These are phyloP conservation scores for Gossypium australe DNA, from an alignment of 345 rosid species.

Conservation along the genomic window DNA sequence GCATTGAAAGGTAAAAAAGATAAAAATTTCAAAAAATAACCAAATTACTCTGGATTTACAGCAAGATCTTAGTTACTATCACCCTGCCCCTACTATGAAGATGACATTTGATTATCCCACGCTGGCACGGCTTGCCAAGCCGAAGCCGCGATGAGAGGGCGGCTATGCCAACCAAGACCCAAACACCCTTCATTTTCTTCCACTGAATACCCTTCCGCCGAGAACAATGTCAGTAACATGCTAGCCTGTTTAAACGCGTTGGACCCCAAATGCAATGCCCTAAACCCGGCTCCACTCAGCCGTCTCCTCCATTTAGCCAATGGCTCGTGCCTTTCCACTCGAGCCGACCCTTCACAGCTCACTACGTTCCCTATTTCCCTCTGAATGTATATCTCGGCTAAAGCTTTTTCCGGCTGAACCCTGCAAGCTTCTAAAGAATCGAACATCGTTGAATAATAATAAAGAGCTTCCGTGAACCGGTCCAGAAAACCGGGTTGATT, in stretches of 20 bases:
- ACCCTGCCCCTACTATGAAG: not conserved
- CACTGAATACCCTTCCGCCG: slow-evolving; percentile 66
- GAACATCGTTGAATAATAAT: slow-evolving; percentile 80
- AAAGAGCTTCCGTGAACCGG: slow-evolving; percentile 65
- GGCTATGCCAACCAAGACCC: slow-evolving; percentile 81
- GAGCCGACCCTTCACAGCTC: slow-evolving; percentile 60
- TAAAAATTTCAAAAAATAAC: not conserved
- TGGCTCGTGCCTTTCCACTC: slow-evolving; percentile 82
- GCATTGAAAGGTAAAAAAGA: not conserved
- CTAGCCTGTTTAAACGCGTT: slow-evolving; percentile 86
- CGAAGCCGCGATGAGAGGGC: slow-evolving; percentile 77
- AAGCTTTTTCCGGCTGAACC: slow-evolving; percentile 48
- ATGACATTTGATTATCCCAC: not conserved
- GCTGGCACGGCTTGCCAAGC: slow-evolving; percentile 51
- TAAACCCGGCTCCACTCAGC: slow-evolving; percentile 49
- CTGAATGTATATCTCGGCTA: slow-evolving; percentile 69
- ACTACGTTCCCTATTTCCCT: slow-evolving; percentile 69
- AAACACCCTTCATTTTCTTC: slow-evolving; percentile 74
- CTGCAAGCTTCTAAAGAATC: slow-evolving; percentile 72
- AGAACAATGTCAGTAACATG: slow-evolving; percentile 59
- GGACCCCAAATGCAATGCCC: slow-evolving; percentile 62
- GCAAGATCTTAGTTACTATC: not conserved
- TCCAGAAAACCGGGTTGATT: slow-evolving; percentile 60
- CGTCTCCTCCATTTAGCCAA: slow-evolving; percentile 55
- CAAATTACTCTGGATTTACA: slow-evolving; percentile 5